Evolutionary conservation across 306 rosid genomes (phyloP), one percentile per base, ranked within the genome.

Genomic region (Crataegus laevigata): DNA sequence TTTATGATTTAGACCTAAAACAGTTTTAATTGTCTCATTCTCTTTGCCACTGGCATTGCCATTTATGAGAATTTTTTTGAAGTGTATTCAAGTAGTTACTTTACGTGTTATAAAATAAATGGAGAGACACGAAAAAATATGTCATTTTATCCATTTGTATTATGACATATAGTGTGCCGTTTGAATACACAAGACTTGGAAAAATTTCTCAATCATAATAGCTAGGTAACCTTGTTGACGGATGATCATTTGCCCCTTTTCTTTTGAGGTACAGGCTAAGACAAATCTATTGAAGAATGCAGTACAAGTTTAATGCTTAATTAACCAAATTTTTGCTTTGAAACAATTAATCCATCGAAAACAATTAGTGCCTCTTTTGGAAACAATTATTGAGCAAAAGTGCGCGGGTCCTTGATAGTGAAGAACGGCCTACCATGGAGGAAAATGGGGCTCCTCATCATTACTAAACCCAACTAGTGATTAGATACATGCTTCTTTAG

Each of bases 381-480:
- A 9, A 74, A 75, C 83, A 81, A 82, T 78, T 78, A 81, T 66
- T 85, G 66, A 73, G 52, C 71, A 66, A 72, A 83, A 81, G 79
- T 50, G 54, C 68, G 60, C 43, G 76, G 80, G 74, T 7, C 78
- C 86, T 75, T 43, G n/a, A 21, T 21, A 18, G 8, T 40, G 63
- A 78, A 75, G 72, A 68, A 70, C 42, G 73, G 64, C 79, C 82
- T 71, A 74, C 64, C 81, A 58, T 64, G 51, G 70, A 80, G 32
- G 75, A 79, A 78, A 82, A 63, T 75, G 77, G 78, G 75, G 83
- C 52, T 83, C 42, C 68, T 67, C 74, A 88, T 88, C 72, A 85
- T 85, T 72, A 38, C 38, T 50, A 80, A 77, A 73, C 65, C 81
- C 59, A 57, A 78, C 32, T 19, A 57, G 54, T 57, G 75, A 57